Evolutionary conservation across 202 grass and related monocot species (phyloP).

Genomic region (Eragrostis tef): DNA sequence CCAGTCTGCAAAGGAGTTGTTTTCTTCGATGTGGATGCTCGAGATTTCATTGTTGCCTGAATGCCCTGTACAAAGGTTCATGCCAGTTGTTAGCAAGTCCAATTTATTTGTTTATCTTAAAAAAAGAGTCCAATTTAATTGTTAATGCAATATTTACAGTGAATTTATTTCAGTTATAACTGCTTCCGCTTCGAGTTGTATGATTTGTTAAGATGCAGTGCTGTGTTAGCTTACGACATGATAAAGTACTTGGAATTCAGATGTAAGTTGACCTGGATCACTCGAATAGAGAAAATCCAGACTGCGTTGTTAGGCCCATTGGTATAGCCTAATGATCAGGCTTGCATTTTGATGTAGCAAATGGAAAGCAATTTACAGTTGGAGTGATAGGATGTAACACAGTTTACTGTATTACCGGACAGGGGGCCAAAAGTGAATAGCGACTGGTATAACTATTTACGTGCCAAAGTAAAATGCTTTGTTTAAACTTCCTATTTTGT

Average conservation of each 20-base stretch:
- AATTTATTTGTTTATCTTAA: conserved; percentile 35
- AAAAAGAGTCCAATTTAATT: conserved; percentile 22
- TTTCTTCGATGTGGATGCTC: conserved; percentile 46
- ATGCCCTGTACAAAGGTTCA: conserved; percentile 53
- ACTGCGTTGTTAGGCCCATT: neutral
- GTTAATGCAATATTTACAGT: conserved; percentile 9
- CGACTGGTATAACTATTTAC: neutral
- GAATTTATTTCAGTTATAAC: conserved; percentile 15
- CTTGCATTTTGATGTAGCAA: neutral
- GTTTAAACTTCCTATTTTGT: neutral
- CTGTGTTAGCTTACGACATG: conserved; percentile 9
- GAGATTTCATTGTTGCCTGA: conserved; percentile 47
- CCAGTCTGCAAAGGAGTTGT: conserved; percentile 36
- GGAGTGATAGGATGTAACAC: neutral
- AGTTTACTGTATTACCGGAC: neutral
- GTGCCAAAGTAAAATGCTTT: conserved; percentile 6
- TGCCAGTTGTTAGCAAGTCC: neutral
- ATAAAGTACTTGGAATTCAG: conserved; percentile 18
- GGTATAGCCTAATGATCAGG: neutral
- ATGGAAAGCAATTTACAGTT: neutral
- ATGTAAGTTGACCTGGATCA: neutral
- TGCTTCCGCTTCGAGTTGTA: neutral
- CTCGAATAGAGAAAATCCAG: conserved; percentile 22
- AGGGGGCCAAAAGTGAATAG: neutral
- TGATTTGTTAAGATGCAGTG: neutral